Evolutionary conservation across 495 filamentous ascomycete genomes (phyloP).

Genomic region (Penicillium herquei): DNA sequence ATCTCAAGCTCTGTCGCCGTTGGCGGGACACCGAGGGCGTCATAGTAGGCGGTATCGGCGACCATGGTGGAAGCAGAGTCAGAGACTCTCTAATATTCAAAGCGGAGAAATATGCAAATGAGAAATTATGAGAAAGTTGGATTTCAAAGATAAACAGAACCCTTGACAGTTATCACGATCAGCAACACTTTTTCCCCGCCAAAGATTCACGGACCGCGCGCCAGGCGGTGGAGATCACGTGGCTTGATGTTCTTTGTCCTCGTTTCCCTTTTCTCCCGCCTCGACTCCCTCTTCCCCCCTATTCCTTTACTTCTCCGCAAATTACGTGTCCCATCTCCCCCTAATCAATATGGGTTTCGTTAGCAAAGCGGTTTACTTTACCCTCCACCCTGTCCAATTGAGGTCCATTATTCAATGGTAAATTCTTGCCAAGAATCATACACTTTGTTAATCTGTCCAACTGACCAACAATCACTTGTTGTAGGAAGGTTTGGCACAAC

Average conservation of each 20-base stretch:
- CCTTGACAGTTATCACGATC: neutral
- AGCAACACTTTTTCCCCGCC: constrained; percentile 1
- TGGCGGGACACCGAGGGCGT: constrained; percentile 82
- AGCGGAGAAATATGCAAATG: neutral
- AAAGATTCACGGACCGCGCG: neutral
- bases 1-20: constrained; percentile 93
- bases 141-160: neutral
- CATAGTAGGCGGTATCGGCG: constrained; percentile 85
- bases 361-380: constrained; percentile 67
- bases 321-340: constrained; percentile 8
- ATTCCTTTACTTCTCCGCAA: constrained; percentile 1
- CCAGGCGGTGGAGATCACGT: neutral
- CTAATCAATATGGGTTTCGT: constrained; percentile 49
- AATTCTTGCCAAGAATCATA: constrained; percentile 9
- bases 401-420: constrained; percentile 93
- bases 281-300: constrained; percentile 7
- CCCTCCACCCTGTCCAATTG: constrained; percentile 74
- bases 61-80: constrained; percentile 57
- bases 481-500: constrained; percentile 95
- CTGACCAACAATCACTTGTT: neutral
- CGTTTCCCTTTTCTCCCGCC: neutral
- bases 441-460: too few relatives aligned
- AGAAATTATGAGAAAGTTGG: neutral
- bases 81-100: neutral
- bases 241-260: constrained; percentile 1